Base-by-base conservation (phyloP, 768 basidiomycete species). In the Lanmaoa rubissima region DNA sequence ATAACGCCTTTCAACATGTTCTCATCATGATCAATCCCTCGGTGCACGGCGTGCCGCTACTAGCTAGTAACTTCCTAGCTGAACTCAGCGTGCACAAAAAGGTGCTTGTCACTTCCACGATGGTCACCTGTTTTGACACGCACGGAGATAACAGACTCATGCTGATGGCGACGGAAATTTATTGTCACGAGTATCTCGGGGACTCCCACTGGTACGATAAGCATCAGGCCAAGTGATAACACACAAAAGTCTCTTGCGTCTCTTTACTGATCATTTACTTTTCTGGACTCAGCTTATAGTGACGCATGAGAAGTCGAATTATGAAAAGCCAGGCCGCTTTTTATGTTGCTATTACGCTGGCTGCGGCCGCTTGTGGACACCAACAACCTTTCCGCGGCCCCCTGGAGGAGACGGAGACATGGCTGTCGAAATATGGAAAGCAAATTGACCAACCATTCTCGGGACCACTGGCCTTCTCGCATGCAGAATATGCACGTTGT, bases 381-480 rank as follows among this genome's bases (percentile, higher is more conserved):
- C 59, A 70, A 42, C 60, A 66, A 41, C 58, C 62, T 42, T 38
- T 68, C 32, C 48, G 26, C 21, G 32, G 35, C 44, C 51, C 14
- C 17, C 12, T 8, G 48, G 28, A 54, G 32, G 60, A 60, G 26
- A 52, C 55, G 3, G 74, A 76, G 49, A 81, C 81, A 50, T 91
- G 88, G 88, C 68, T 77, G 8, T 77, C 82, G 53, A 91, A 88
- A 69, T 94, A 91, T 61, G 90, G 90, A n/a, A 65, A 71, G 10
- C 87, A 90, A 60, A 76, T 79, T 19, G 91, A 94, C 72, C 83
- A 86, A 41, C 71, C 78, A 5, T 95, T 91, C 75, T 84, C 88
- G 7, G 93, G 94, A 0, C 87, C 91, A 32, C 77, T 89, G 16
- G 79, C 90, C 0, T 96, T 95, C 75, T 88, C 92, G 19, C 92